These are phyloP conservation scores for Scheffersomyces lignosus DNA, from an alignment of 805 yeast genomes.

Conservation along the genomic window DNA sequence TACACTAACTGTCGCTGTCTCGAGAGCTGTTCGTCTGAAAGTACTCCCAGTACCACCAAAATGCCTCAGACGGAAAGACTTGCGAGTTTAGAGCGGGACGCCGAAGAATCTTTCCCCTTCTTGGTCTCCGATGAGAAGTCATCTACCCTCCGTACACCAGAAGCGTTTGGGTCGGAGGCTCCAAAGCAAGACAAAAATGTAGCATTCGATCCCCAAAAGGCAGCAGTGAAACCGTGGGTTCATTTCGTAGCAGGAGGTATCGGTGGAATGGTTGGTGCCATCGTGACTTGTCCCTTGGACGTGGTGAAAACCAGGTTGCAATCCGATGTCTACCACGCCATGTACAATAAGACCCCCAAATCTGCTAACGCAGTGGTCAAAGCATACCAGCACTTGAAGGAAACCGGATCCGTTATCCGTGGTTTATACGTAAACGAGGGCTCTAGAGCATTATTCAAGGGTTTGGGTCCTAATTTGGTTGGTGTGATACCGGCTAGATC, in stretches of 20 bases:
- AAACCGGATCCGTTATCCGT: constrained; percentile 72
- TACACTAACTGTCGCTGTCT: too few relatives aligned
- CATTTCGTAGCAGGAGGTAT: constrained; percentile 90
- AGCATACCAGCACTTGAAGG: constrained; percentile 71
- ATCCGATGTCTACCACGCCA: constrained; percentile 72
- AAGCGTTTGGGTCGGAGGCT: constrained; percentile 18
- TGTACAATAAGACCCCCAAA: constrained; percentile 51
- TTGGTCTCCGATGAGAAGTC: constrained; percentile 74
- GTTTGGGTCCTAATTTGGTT: constrained; percentile 92
- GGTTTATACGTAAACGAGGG: constrained; percentile 79
- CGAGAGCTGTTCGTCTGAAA: too few relatives aligned
- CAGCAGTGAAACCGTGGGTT: constrained; percentile 44
- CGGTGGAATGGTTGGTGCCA: constrained; percentile 98
- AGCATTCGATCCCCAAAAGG: constrained; percentile 1
- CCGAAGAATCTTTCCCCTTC: constrained; percentile 58
- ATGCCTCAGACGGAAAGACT: constrained; percentile 1
- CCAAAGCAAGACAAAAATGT: constrained; percentile 1
- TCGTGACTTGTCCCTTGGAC: constrained; percentile 92
- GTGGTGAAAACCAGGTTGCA: constrained; percentile 95
- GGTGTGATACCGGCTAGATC: constrained; percentile 99
- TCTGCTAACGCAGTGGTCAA: constrained; percentile 38
- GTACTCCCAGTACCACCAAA: background rate
- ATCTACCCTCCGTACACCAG: constrained; percentile 47
- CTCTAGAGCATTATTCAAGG: constrained; percentile 81
- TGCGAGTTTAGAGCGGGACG: constrained; percentile 48